Percentiles rank a stretch among this genome's conserved stretches.
These are phyloP conservation scores for Panellus pusillus DNA, from an alignment of 768 basidiomycete species.

Conservation along the genomic window DNA sequence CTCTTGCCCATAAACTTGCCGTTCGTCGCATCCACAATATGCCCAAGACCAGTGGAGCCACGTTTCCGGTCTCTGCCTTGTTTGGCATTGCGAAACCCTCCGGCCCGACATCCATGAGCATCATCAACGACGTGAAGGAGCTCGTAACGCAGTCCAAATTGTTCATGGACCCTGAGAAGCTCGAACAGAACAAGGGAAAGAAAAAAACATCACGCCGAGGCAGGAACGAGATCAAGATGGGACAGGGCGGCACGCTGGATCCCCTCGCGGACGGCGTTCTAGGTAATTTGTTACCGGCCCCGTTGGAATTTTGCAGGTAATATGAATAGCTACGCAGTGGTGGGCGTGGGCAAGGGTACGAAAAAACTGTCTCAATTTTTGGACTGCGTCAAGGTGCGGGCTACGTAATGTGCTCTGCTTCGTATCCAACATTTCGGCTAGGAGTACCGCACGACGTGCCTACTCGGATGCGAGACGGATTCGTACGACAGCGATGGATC, in stretches of 20 bases:
- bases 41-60: constrained; percentile 60
- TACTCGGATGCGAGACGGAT: constrained; percentile 94
- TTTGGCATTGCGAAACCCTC: constrained; percentile 92
- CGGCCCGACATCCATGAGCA: constrained; percentile 88
- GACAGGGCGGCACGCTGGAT: constrained; percentile 94
- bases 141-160: constrained; percentile 76
- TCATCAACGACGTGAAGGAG: constrained; percentile 82
- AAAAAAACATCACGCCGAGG: constrained; percentile 37
- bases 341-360: constrained; percentile 88
- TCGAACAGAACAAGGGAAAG: constrained; percentile 51
- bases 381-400: constrained; percentile 80
- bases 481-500: constrained; percentile 91
- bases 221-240: constrained; percentile 69
- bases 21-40: constrained; percentile 36
- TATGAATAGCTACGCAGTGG: constrained; percentile 40
- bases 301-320: background rate
- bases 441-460: constrained; percentile 90
- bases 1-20: background rate
- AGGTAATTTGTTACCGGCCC: constrained; percentile 44
- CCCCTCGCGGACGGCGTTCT: constrained; percentile 95
- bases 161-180: constrained; percentile 67
- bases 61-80: constrained; percentile 72
- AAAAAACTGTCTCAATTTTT: constrained; percentile 83
- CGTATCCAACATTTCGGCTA: constrained; percentile 39
- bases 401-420: constrained; percentile 12